Evolutionary conservation across 352 stramenopile species (phyloP).

Genomic region (Phytopythium ostracodes): DNA sequence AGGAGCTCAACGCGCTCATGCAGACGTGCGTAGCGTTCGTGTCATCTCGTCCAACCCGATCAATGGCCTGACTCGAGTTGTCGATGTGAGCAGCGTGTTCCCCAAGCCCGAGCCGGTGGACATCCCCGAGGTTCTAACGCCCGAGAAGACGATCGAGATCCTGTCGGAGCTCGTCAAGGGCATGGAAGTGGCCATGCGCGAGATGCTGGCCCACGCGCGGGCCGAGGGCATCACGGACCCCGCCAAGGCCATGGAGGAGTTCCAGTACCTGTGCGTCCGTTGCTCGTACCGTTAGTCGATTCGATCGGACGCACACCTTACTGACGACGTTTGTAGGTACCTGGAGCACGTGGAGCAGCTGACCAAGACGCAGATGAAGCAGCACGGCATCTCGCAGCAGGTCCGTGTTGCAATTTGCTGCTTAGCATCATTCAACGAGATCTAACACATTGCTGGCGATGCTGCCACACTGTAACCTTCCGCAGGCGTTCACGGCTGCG

Average conservation of each 20-base stretch:
- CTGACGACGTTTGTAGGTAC: constrained; percentile 19
- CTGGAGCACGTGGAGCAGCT: constrained; percentile 72
- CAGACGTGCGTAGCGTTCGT: constrained; percentile 22
- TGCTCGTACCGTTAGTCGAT: neutral
- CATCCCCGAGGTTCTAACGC: constrained; percentile 62
- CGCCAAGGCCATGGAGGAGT: constrained; percentile 68
- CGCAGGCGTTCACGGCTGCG: constrained; percentile 60
- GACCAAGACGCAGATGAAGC: constrained; percentile 62
- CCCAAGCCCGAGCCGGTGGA: constrained; percentile 43
- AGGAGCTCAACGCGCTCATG: constrained; percentile 69
- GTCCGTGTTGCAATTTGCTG: constrained; percentile 17
- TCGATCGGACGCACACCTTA: neutral
- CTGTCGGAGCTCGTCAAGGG: constrained; percentile 57
- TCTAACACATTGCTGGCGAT: neutral
- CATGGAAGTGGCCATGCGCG: constrained; percentile 77
- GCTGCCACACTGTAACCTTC: neutral
- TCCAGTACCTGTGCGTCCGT: constrained; percentile 51
- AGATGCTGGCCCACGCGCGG: constrained; percentile 68
- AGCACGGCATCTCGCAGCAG: constrained; percentile 53
- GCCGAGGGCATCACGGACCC: constrained; percentile 70
- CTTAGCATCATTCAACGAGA: too few relatives aligned
- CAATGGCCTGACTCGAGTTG: too few relatives aligned
- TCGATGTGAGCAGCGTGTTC: constrained; percentile 44
- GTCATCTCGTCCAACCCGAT: neutral
- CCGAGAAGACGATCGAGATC: constrained; percentile 67